Evolutionary conservation across 2,329 filamentous ascomycete species (phyloP), one percentile per base, ranked within the genome.

Genomic region (Pseudogymnoascus sp.): DNA sequence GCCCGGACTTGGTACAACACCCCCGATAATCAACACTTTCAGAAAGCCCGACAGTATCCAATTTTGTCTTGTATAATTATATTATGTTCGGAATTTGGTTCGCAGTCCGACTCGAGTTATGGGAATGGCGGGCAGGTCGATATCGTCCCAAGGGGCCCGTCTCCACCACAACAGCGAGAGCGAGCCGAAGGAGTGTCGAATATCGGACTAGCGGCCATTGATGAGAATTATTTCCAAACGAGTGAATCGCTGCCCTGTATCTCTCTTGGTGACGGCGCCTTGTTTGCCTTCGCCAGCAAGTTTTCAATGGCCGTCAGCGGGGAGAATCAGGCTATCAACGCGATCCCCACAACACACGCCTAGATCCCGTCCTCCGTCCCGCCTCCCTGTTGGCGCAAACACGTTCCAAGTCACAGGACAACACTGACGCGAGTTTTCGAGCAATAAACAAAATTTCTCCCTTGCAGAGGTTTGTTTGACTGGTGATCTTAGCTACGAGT

Each of bases 91-190:
- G 29, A 29, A 15, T 19, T 33, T 33, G 29, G 26, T 33, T 56
- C 29, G 29, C 50, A 21, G 29, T 56, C n/a, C n/a, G 11, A 19
- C n/a, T 56, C 17, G 50, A 56, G 50, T 56, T 56, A 56, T 4
- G 50, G 50, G 29, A 56, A 56, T 35, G 50, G 50, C 29, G 50
- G 50, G 50, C 50, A 53, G 50, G 50, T 56, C 17, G 50, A 35
- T 56, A 56, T 56, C 50, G 29, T 56, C 50, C 29, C 50, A 33
- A 56, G 50, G 50, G 50, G 50, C 50, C 29, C 50, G 50, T 56
- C 50, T 56, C 50, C 29, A 56, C 50, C 50, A 56, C 50, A 56
- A 56, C 50, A 56, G 50, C 50, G 50, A 56, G 50, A 56, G 50
- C 50, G 50, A 56, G 50, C 50, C 50, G 50, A 33, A 56, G 50